Base-by-base conservation (phyloP, 2,329 filamentous ascomycete genomes). In the Orbilia brochopaga region DNA sequence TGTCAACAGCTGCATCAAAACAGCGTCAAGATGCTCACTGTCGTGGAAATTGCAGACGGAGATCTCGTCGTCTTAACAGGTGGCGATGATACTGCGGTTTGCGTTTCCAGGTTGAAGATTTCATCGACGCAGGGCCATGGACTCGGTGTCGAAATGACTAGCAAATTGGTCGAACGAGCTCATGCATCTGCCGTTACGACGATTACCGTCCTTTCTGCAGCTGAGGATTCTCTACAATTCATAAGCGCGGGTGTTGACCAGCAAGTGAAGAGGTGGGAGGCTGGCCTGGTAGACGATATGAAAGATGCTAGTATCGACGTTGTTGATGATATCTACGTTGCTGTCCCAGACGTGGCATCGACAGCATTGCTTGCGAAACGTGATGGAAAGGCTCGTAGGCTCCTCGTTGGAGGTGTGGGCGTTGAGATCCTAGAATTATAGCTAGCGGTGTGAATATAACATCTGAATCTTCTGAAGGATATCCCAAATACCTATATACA, bases 11-110 rank as follows among this genome's bases (percentile, higher is more conserved):
- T 93, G 23, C 94, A 97, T 77, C 91, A 96, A 76, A 96, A 85
- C 79, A 87, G 88, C 56, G 86, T 97, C 78, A 95, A 96, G 78
- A 81, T 83, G 19, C 80, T 89, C 1, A 51, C 56, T 23, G 11
- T 61, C n/a, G 13, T 46, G 1, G 32, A 61, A 7, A 27, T 4
- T 27, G 84, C 84, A 69, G 69, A 86, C 55, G 73, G 77, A 30
- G 75, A 32, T 27, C 24, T 74, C 74, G 73, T 90, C 0, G 77
- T 96, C 17, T 79, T 90, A 2, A 92, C 91, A 0, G 91, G 90
- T 24, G 92, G 94, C 21, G 94, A 99, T 76, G 94, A 97, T 79
- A 94, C 94, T 73, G 88, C 89, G 2, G 79, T 97, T 0, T 88
- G 19, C 30, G 44, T 73, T 4, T 53, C 69, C 1, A 58, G 27